Evolutionary conservation across 768 basidiomycete genomes (phyloP).

Genomic region (Lactifluus subvellereus): DNA sequence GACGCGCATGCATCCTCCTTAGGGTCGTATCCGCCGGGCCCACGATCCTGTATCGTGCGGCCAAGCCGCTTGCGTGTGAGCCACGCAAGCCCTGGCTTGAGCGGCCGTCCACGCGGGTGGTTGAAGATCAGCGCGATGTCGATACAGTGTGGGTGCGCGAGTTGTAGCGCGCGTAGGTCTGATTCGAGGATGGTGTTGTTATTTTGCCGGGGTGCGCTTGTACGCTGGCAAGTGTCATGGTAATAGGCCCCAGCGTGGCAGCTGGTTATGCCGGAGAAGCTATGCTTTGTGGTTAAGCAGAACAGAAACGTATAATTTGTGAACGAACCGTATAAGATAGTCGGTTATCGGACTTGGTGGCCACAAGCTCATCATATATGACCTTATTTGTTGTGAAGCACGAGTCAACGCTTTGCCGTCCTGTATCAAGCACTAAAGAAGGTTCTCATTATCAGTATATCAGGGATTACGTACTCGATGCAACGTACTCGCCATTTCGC

Average conservation of each 20-base stretch:
- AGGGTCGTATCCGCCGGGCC: no score
- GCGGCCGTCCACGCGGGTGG: constrained; percentile 64
- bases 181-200: constrained; percentile 76
- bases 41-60: no score
- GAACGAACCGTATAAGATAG: constrained; percentile 79
- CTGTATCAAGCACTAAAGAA: constrained; percentile 73
- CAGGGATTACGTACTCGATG: not conserved
- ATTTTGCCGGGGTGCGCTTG: constrained; percentile 64
- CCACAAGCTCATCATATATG: constrained; percentile 82
- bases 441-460: not conserved
- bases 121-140: no score
- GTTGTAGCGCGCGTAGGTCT: constrained; percentile 80
- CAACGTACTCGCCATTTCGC: constrained; percentile 78
- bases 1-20: no score
- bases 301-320: not conserved
- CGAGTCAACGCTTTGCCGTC: constrained; percentile 87
- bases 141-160: no score
- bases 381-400: constrained; percentile 58
- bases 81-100: constrained; percentile 96
- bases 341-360: constrained; percentile 80
- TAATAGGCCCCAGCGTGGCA: constrained; percentile 58
- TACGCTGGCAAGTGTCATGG: constrained; percentile 72
- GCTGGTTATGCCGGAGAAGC: constrained; percentile 95
- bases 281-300: constrained; percentile 28
- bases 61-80: constrained; percentile 74